phyloP scores from a whole-genome alignment of 2,329 filamentous ascomycete species.

The Parastagonospora nodorum region DNA sequence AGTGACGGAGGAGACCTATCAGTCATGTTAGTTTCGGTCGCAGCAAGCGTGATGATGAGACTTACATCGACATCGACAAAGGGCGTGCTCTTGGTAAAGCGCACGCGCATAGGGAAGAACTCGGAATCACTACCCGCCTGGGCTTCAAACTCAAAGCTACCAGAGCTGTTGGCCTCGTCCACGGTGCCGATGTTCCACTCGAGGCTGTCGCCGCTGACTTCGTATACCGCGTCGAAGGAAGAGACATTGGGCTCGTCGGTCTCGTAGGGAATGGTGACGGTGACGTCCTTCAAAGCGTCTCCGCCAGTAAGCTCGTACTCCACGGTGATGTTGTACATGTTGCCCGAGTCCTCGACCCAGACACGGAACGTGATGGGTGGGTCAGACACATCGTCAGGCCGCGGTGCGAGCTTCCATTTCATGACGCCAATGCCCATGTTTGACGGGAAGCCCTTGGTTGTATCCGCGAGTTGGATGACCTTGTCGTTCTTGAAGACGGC shows the following conservation, averaged over 20 bases:
- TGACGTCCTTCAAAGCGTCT: slow-evolving; percentile 80
- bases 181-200: slow-evolving; percentile 93
- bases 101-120: slow-evolving; percentile 96
- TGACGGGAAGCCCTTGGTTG: slow-evolving; percentile 84
- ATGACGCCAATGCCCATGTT: slow-evolving; percentile 94
- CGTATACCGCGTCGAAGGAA: slow-evolving; percentile 92
- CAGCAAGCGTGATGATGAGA: slow-evolving; percentile 24
- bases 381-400: slow-evolving; percentile 76
- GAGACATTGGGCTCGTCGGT: slow-evolving; percentile 85
- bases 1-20: slow-evolving; percentile 69
- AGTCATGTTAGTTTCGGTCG: slow-evolving; percentile 25
- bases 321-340: slow-evolving; percentile 86
- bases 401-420: slow-evolving; percentile 86
- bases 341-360: slow-evolving; percentile 89
- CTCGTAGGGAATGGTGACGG: slow-evolving; percentile 84
- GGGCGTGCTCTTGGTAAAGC: slow-evolving; percentile 83
- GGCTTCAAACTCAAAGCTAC: slow-evolving; percentile 94
- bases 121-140: slow-evolving; percentile 86
- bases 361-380: slow-evolving; percentile 96
- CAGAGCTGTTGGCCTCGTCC: slow-evolving; percentile 78
- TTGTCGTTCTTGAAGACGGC: slow-evolving; percentile 81
- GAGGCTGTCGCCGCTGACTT: slow-evolving; percentile 87
- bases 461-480: slow-evolving; percentile 87
- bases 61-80: slow-evolving; percentile 94
- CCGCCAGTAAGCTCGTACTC: slow-evolving; percentile 92